Evolutionary conservation across 345 rosid genomes (phyloP), one percentile per base, ranked within the genome.

Genomic region (Populus simonii): DNA sequence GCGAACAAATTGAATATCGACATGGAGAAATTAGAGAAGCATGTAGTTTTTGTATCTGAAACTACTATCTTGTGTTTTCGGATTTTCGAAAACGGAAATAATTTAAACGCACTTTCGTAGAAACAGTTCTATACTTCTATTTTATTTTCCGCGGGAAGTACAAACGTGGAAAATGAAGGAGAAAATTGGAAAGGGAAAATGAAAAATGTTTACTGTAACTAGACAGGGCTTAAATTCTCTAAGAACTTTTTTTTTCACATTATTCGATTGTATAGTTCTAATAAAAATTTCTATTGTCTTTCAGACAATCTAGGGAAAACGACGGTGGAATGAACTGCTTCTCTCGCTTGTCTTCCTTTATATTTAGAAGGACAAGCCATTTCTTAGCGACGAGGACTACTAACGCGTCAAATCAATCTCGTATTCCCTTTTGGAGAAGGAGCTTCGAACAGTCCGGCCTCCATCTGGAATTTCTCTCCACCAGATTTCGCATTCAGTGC

Each of bases 321-420:
- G 39, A 38, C 35, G 41, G 62, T 68, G 84, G 82, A 75, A 90
- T 91, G 94, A 90, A 66, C 68, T 86, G 89, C 83, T 70, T 91
- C 45, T 89, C 84, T 36, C 93, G 87, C 29, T 85, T 85, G 38
- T 85, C 90, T 79, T 86, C 90, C 11, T 88, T 76, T 72, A 68
- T 91, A 8, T 68, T 89, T 33, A 84, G 83, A 74, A 82, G 88
- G 71, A 84, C 88, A 18, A 76, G 73, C 79, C 81, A 73, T 73
- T 47, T 87, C 74, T 49, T 77, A 53, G 61, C 76, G n/a, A 79
- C 80, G 6, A 81, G 74, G 51, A 57, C 63, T 9, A 0, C 29
- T 9, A 57, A 11, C 36, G 16, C 72, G 16, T 80, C 82, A 82
- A 70, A 73, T 43, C 87, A 84, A 33, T 76, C 79, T 69, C 80